Conservation (phyloP, 179 eudicot genomes). For the Spergularia azorica region DNA sequence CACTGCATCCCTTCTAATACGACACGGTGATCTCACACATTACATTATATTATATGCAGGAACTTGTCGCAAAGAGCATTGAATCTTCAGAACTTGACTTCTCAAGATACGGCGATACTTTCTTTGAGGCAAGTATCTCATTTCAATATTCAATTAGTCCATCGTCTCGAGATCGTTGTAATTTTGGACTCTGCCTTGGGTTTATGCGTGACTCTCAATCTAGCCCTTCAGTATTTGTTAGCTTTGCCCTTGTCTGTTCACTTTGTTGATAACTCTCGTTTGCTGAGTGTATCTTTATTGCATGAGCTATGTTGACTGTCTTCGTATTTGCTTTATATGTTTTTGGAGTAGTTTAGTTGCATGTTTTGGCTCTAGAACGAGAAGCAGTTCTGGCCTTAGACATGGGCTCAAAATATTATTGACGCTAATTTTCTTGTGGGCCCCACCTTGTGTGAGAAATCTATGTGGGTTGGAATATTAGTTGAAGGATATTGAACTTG, state of each 20-base stretch:
- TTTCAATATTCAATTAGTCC: background rate
- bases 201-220: background rate
- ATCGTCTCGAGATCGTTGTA: background rate
- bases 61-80: constrained; percentile 85
- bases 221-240: background rate
- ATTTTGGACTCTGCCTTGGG: background rate
- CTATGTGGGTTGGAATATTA: background rate
- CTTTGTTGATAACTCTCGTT: background rate
- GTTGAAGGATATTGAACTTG: background rate
- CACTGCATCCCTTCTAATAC: constrained; percentile 4
- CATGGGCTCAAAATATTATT: background rate
- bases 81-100: constrained; percentile 96
- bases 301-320: background rate
- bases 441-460: background rate
- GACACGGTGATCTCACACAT: background rate
- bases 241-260: background rate
- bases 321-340: background rate
- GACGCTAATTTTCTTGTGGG: background rate
- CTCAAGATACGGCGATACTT: constrained; percentile 98
- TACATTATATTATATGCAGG: constrained; percentile 47
- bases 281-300: background rate
- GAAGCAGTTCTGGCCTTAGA: background rate
- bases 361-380: background rate
- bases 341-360: no score
- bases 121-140: constrained; percentile 74